Evolutionary conservation across 2,329 filamentous ascomycete species (phyloP), one percentile per base, ranked within the genome.

Genomic region (Pseudogymnoascus sp.): DNA sequence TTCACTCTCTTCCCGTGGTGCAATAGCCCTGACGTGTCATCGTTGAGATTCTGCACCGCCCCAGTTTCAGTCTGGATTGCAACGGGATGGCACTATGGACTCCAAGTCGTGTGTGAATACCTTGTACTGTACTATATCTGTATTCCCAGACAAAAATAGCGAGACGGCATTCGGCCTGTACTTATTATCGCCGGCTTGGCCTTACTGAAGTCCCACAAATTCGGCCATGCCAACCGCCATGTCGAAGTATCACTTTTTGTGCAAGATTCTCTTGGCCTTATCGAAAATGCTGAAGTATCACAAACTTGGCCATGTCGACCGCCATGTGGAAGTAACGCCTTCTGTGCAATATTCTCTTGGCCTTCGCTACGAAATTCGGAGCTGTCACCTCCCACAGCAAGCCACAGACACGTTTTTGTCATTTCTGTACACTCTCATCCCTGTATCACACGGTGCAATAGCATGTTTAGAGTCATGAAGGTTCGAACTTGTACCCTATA

Each of bases 41-140:
- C 45, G 45, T 26, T 52, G 45, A 12, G 45, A 52, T 18, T 52
- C 45, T 52, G 45, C 23, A 30, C 26, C 23, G 26, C 45, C 45
- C 23, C 45, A 3, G 45, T 52, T 52, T 52, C 26, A 52, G 45
- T 52, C 26, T 52, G n/a, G 45, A 30, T 52, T 52, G 45, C 26
- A 28, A 6, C 41, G 13, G 21, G 41, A 48, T 48, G 45, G 45
- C 45, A 52, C 30, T 52, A 4, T 52, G 4, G 10, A 30, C 45
- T 28, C 19, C 23, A 52, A 12, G 23, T 30, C 26, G 23, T 3
- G 45, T 9, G 26, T 30, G 2, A 28, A 30, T 52, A 52, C 45
- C 21, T 7, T 52, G 45, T 12, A 52, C 23, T 52, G 45, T 12
- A 52, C 23, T 52, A 52, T 52, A 52, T 52, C 23, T 52, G 13